Conservation (phyloP, 2,329 filamentous ascomycete genomes). For the Colletotrichum karsti region DNA sequence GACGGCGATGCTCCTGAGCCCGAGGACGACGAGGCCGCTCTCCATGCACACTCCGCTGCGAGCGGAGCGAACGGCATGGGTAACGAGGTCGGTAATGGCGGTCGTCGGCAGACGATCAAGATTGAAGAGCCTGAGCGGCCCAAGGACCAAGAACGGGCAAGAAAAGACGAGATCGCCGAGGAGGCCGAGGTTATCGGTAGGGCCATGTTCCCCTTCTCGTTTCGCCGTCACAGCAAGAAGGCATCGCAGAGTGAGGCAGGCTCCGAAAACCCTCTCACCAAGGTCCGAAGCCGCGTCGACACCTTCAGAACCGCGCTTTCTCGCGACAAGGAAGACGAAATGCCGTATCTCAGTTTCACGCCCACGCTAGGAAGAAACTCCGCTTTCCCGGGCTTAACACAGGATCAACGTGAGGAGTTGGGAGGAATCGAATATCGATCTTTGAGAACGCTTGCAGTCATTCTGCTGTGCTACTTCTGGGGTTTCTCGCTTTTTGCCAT, state of each 20-base stretch:
- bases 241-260: constrained; percentile 45
- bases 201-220: constrained; percentile 49
- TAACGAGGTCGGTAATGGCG: constrained; percentile 28
- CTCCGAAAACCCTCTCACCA: constrained; percentile 32
- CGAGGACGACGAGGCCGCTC: constrained; percentile 42
- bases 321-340: constrained; percentile 63
- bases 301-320: constrained; percentile 66
- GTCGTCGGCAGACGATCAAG: constrained; percentile 66
- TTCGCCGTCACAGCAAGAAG: constrained; percentile 49
- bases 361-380: constrained; percentile 95
- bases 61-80: constrained; percentile 32
- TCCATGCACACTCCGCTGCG: constrained; percentile 32
- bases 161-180: constrained; percentile 47
- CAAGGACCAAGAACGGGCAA: constrained; percentile 24
- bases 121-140: constrained; percentile 70
- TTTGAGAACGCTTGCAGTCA: constrained; percentile 82
- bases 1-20: constrained; percentile 43
- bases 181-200: constrained; percentile 51
- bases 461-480: constrained; percentile 83
- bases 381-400: constrained; percentile 85
- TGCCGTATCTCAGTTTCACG: constrained; percentile 94
- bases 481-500: constrained; percentile 83
- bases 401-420: constrained; percentile 92
- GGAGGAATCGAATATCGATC: constrained; percentile 97
- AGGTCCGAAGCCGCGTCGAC: constrained; percentile 58